A percentile compares a stretch with the other conserved stretches of the same genome.
These are phyloP conservation scores for Fibroporia radiculosa DNA, from an alignment of 768 basidiomycete species.

Conservation along the genomic window DNA sequence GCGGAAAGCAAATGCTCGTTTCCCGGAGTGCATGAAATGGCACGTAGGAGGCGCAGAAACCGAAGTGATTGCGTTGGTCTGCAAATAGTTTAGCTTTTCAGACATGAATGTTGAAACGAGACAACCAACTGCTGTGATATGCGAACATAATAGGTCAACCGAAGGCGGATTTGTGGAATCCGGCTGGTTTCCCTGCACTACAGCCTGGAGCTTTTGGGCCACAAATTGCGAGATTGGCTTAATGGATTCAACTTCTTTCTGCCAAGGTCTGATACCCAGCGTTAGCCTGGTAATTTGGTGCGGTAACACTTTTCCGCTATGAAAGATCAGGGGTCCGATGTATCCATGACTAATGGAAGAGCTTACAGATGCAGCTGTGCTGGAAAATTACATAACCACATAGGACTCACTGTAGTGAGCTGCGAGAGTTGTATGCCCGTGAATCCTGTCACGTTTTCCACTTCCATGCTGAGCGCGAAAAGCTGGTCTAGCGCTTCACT, in stretches of 20 bases:
- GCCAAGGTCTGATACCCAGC: constrained; percentile 35
- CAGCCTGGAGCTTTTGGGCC: constrained; percentile 36
- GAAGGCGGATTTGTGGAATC: constrained; percentile 40
- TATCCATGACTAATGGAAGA: neutral
- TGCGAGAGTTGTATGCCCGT: constrained; percentile 43
- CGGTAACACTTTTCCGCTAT: constrained; percentile 37
- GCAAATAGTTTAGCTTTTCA: too few relatives aligned
- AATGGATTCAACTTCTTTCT: too few relatives aligned
- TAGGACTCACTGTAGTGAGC: constrained; percentile 57
- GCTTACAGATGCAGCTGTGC: constrained; percentile 37
- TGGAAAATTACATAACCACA: constrained; percentile 51
- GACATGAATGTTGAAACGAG: neutral
- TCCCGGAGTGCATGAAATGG: constrained; percentile 45
- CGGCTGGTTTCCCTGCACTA: constrained; percentile 41
- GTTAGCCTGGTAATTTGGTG: constrained; percentile 39
- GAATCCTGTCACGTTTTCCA: constrained; percentile 43
- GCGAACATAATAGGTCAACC: constrained; percentile 43
- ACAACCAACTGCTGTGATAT: constrained; percentile 40
- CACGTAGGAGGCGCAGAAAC: constrained; percentile 24
- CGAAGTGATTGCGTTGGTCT: constrained; percentile 12
- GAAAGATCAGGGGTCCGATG: neutral
- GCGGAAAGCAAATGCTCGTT: constrained; percentile 34
- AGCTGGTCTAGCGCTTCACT: constrained; percentile 37
- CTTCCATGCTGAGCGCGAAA: constrained; percentile 48
- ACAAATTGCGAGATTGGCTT: constrained; percentile 53